Base-by-base conservation (phyloP, 2,329 filamentous ascomycete genomes). In the Cladobotryum protrusum region DNA sequence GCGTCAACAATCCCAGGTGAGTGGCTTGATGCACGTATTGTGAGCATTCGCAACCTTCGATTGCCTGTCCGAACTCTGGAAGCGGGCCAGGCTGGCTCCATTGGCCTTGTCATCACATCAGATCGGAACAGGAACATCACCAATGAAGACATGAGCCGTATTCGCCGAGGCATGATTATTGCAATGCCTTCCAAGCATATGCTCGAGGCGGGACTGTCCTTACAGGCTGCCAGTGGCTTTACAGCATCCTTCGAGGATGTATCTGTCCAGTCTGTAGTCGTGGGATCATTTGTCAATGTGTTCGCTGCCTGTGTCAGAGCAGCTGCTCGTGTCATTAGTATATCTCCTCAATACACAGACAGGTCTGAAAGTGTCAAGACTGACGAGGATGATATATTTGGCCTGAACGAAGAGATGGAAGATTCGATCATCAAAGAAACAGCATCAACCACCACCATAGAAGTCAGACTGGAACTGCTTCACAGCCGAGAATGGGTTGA, bases 241-340 rank as follows among this genome's bases (percentile, higher is more conserved):
- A 82, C 81, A 1, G 90, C 89, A 0, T 75, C 78, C 1, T 95
- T 96, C 61, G 71, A 78, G 1, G 78, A 85, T 5, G 66, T 74
- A 0, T 80, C 85, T 44, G 78, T 85, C 0, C 78, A 77, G 19
- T 72, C 78, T 1, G 72, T 96, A 6, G 76, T 78, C 0, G 70
- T 82, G 1, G 87, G 87, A 1, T 84, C 79, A 37, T 74, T 85
- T 33, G 83, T 91, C 5, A 90, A 95, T 29, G 80, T 92, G 1
- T 97, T 96, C 61, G 81, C 91, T 37, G 89, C 89, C 15, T 96
- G 90, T 62, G 84, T 97, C 13, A 80, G 92, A 8, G 86, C 90
- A 1, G 82, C 87, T 0, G 91, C 89, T 1, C 84, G 86, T 52
- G 81, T 97, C 1, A 64, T 86, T 20, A 77, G 78, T 32, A 74